Percentiles rank a stretch among this genome's conserved stretches.
phyloP scores from a whole-genome alignment of 495 filamentous ascomycete species.

The Corynascus novoguineensis region DNA sequence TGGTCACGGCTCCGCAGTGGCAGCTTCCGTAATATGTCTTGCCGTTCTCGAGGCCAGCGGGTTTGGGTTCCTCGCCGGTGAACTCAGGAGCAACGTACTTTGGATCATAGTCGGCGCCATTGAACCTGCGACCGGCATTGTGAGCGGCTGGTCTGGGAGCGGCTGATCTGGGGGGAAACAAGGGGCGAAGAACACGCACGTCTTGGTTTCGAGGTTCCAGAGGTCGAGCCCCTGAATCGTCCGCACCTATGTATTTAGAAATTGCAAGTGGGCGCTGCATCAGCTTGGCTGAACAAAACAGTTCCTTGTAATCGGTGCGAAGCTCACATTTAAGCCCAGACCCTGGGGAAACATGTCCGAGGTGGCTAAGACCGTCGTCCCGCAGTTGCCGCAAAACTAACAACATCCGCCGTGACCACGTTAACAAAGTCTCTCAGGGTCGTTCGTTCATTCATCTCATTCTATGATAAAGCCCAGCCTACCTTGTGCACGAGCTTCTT shows the following conservation, averaged over 20 bases:
- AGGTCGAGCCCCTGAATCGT: conserved; percentile 35
- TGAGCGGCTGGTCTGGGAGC: not conserved
- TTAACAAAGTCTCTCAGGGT: not conserved
- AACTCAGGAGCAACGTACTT: conserved; percentile 32
- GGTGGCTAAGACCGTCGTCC: conserved; percentile 27
- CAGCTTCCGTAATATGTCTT: conserved; percentile 46
- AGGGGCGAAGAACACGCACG: conserved; percentile 22
- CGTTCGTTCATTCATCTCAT: no score
- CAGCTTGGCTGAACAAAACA: no score
- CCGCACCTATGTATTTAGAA: conserved; percentile 20
- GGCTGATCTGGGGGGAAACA: not conserved
- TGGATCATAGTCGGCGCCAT: conserved; percentile 4
- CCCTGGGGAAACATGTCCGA: conserved; percentile 1
- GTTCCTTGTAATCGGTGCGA: no score
- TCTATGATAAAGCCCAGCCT: not conserved
- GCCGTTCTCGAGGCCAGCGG: conserved; percentile 30
- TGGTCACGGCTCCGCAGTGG: conserved; percentile 46
- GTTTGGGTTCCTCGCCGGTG: conserved; percentile 36
- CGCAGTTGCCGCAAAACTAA: conserved; percentile 43
- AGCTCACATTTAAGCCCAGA: conserved; percentile 24
- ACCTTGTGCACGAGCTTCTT: conserved; percentile 30
- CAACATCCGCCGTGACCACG: not conserved
- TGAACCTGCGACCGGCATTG: not conserved
- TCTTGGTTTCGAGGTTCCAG: conserved; percentile 26
- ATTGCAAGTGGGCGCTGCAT: no score